phyloP scores from a whole-genome alignment of 163 green algal genomes.

The Chlamydomonas reinhardtii region DNA sequence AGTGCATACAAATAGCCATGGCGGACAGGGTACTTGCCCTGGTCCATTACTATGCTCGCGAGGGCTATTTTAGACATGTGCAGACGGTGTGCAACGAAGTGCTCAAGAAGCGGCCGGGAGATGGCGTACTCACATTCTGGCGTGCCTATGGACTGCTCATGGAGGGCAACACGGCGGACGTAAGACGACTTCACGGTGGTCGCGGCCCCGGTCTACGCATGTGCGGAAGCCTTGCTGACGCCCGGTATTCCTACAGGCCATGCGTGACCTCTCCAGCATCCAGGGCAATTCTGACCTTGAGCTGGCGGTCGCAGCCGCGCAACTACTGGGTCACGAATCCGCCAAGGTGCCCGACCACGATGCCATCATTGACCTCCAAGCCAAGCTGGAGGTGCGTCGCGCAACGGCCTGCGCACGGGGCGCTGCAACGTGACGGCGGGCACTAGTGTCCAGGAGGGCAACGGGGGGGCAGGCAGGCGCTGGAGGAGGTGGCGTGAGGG shows the following conservation, averaged over 20 bases:
- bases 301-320: slow-evolving; percentile 65
- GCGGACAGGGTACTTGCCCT: slow-evolving; percentile 62
- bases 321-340: slow-evolving; percentile 71
- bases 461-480: background rate
- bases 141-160: slow-evolving; percentile 66
- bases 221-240: slow-evolving; percentile 20
- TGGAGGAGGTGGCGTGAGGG: background rate
- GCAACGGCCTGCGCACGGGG: background rate
- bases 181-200: slow-evolving; percentile 19
- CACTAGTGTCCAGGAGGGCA: no score
- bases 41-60: slow-evolving; percentile 74
- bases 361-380: slow-evolving; percentile 64
- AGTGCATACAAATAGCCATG: background rate
- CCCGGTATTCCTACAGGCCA: slow-evolving; percentile 57
- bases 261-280: slow-evolving; percentile 71
- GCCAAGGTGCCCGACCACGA: slow-evolving; percentile 77
- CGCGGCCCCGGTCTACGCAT: slow-evolving; percentile 16
- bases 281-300: slow-evolving; percentile 57
- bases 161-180: slow-evolving; percentile 63
- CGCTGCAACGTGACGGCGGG: no score
- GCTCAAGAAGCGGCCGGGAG: slow-evolving; percentile 62
- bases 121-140: slow-evolving; percentile 73
- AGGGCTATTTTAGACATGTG: slow-evolving; percentile 68
- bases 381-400: slow-evolving; percentile 66
- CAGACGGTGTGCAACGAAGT: slow-evolving; percentile 74